These are phyloP conservation scores for Lentinula sp. DNA, from an alignment of 768 basidiomycete genomes.

Conservation along the genomic window DNA sequence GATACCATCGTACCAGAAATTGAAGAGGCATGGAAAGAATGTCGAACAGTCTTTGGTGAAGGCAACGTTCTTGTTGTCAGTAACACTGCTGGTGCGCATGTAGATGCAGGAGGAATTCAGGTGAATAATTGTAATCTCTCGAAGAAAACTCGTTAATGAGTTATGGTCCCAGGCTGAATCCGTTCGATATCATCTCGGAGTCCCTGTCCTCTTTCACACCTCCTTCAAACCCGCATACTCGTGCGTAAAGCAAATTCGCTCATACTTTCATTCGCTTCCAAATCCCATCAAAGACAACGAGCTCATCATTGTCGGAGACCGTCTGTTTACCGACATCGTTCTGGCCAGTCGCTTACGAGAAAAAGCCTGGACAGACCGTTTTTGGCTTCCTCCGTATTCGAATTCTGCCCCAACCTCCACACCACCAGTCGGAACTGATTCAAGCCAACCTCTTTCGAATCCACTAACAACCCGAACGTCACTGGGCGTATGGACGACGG, in stretches of 20 bases:
- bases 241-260: slow-evolving; percentile 64
- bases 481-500: slow-evolving; percentile 64
- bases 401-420: background rate
- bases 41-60: slow-evolving; percentile 66
- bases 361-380: slow-evolving; percentile 9
- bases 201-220: slow-evolving; percentile 76
- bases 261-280: slow-evolving; percentile 64
- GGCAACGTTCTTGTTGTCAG: slow-evolving; percentile 85
- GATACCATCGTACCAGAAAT: slow-evolving; percentile 77
- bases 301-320: slow-evolving; percentile 84
- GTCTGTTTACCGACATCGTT: slow-evolving; percentile 87
- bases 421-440: too few relatives aligned
- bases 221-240: slow-evolving; percentile 75
- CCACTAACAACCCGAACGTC: slow-evolving; percentile 35
- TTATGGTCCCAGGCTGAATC: slow-evolving; percentile 67
- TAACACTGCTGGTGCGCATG: slow-evolving; percentile 85
- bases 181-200: slow-evolving; percentile 68
- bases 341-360: slow-evolving; percentile 69
- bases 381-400: slow-evolving; percentile 2
- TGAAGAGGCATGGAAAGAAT: slow-evolving; percentile 71
- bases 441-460: too few relatives aligned
- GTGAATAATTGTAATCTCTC: slow-evolving; percentile 33
- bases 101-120: slow-evolving; percentile 75
- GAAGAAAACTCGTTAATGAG: background rate
- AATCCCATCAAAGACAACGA: slow-evolving; percentile 54